Evolutionary conservation across 805 yeast species (phyloP), one percentile per base, ranked within the genome.

Genomic region (Yamadazyma olivae): DNA sequence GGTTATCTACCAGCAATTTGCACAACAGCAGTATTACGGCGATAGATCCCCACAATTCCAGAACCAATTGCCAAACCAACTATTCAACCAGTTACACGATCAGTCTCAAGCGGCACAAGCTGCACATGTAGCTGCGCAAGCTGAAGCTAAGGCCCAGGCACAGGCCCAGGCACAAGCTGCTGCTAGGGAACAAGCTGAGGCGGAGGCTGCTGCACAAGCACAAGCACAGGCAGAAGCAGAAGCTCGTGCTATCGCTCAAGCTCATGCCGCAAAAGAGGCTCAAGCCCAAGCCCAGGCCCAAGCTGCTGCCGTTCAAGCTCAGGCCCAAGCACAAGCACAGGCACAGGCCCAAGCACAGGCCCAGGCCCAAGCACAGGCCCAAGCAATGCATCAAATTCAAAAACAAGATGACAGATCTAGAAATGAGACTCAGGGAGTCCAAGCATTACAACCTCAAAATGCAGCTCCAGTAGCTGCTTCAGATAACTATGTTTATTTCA

Each of bases 401-500:
- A 25, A 17, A 22, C 36, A 33, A 21, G 10, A 16, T 14, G 27
- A 32, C 17, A 17, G 17, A 23, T 9, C 5, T 9, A 30, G 25
- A 38, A 26, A 12, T 7, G 20, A 26, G 13, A 21, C 24, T 22
- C 32, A 18, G 20, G 27, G 17, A 25, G 32, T 21, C 20, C 28
- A 25, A 8, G 17, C 16, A 6, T 9, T 13, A 6, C 33, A 29
- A 13, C 35, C 26, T 9, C 15, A 17, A 29, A 31, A 8, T 15
- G 14, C 36, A 22, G 18, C 17, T 16, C 14, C n/a, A 9, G 20
- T 27, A 9, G 22, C 30, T 10, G 9, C 22, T 6, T 18, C 32
- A 5, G 17, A 18, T 18, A 79, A 78, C 39, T 79, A 81, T 48
- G 85, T 82, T 43, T 74, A 77, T 49, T 83, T 89, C 61, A 88